These are phyloP conservation scores for Neurospora sp. DNA, from an alignment of 495 filamentous ascomycete species.

Conservation along the genomic window DNA sequence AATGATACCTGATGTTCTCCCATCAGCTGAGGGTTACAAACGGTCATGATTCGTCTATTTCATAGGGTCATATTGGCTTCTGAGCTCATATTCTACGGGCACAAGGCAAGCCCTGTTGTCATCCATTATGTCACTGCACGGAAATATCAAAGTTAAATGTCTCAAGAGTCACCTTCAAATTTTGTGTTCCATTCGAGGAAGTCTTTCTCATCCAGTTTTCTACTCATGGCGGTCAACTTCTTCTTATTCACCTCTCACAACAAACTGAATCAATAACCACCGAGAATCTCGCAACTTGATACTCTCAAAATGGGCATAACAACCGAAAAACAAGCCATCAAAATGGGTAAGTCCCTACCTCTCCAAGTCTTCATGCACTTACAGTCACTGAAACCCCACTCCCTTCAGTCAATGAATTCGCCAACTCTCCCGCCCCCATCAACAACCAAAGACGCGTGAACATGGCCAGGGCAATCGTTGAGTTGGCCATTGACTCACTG, in stretches of 20 bases:
- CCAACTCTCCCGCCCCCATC: not conserved
- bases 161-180: not conserved
- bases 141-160: not conserved
- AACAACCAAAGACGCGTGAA: not conserved
- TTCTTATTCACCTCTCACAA: not conserved
- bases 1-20: not conserved
- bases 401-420: not conserved
- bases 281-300: not conserved
- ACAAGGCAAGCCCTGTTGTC: not conserved
- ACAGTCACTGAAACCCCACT: not conserved
- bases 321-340: not conserved
- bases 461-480: not conserved
- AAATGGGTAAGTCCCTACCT: not conserved
- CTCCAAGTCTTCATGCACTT: not conserved
- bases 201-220: not conserved
- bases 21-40: not conserved
- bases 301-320: not conserved
- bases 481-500: not conserved
- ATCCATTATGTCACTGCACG: not conserved
- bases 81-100: not conserved
- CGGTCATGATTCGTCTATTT: not conserved
- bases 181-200: not conserved
- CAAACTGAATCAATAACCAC: not conserved
- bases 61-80: not conserved
- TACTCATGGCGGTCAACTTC: not conserved